phyloP scores from a whole-genome alignment of 2,329 filamentous ascomycete species.

The Dothistroma pini region DNA sequence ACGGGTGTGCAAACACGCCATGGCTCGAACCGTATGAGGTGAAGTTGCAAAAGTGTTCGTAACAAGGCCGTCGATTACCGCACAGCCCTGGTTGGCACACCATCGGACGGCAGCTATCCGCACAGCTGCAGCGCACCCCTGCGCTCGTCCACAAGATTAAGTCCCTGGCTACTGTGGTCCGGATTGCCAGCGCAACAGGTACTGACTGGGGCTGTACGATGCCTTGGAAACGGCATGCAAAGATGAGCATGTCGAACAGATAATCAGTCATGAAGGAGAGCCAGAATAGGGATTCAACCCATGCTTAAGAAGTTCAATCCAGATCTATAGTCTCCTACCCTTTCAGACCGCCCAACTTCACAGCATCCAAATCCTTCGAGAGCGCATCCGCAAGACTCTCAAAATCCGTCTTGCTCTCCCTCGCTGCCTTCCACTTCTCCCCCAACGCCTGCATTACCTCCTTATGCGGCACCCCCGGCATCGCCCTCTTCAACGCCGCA shows the following conservation, averaged over 20 bases:
- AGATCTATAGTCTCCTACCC: conserved; percentile 14
- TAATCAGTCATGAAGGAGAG: not conserved
- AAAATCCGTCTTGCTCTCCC: not conserved
- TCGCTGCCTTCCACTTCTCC: conserved; percentile 52
- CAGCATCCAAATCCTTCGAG: conserved; percentile 13
- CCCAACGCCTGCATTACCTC: conserved; percentile 67
- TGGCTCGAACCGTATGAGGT: not conserved
- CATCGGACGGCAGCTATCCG: not conserved
- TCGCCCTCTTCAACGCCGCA: conserved; percentile 54
- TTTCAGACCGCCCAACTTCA: conserved; percentile 13
- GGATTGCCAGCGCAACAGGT: not conserved
- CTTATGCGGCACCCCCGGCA: conserved; percentile 57
- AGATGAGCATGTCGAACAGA: not conserved
- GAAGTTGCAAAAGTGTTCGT: not conserved
- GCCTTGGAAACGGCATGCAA: not conserved
- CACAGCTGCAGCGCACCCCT: not conserved
- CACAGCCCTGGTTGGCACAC: not conserved
- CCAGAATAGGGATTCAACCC: not conserved
- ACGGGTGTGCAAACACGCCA: not conserved
- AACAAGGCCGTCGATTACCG: not conserved
- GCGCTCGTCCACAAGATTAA: not conserved
- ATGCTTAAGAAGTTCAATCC: conserved; percentile 7
- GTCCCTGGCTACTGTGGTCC: not conserved
- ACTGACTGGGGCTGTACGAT: not conserved
- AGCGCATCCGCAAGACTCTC: conserved; percentile 8